Conservation (phyloP, 306 rosid genomes). For the Adenanthera pavonina region DNA sequence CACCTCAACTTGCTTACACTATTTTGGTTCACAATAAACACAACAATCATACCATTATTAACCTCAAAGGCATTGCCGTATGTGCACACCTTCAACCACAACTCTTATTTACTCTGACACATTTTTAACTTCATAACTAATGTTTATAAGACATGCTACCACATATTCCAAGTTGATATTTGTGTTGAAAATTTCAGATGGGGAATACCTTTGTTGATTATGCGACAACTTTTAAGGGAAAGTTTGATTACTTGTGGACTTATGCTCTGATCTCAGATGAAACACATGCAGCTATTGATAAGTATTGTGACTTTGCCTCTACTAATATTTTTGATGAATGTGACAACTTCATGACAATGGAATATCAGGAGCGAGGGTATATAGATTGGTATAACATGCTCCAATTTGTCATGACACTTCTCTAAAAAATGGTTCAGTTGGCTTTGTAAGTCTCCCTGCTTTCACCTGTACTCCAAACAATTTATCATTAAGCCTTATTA, state of each 20-base stretch:
- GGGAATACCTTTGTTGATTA: slow-evolving; percentile 70
- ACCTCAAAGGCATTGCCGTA: slow-evolving; percentile 67
- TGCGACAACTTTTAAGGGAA: slow-evolving; percentile 22
- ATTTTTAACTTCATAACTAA: no score
- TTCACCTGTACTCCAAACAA: no score
- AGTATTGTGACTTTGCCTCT: slow-evolving; percentile 49
- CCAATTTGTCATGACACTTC: slow-evolving; percentile 46
- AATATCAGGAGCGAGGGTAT: slow-evolving; percentile 33
- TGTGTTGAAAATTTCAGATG: slow-evolving; percentile 46
- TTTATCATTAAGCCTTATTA: no score
- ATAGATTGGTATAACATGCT: slow-evolving; percentile 51
- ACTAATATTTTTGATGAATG: slow-evolving; percentile 33
- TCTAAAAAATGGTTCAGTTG: slow-evolving; percentile 36
- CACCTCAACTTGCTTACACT: slow-evolving; percentile 63
- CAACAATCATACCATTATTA: slow-evolving; percentile 39
- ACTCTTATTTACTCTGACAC: no score
- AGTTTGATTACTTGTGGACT: slow-evolving; percentile 53
- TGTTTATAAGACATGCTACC: no score
- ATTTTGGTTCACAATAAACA: slow-evolving; percentile 40
- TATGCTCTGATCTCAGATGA: slow-evolving; percentile 66
- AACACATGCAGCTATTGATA: slow-evolving; percentile 51
- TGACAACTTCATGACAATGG: not conserved
- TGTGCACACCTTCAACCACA: not conserved
- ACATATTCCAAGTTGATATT: not conserved
- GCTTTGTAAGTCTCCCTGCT: slow-evolving; percentile 45